Evolutionary conservation across 805 yeast genomes (phyloP).

Genomic region (Starmerella floricola): DNA sequence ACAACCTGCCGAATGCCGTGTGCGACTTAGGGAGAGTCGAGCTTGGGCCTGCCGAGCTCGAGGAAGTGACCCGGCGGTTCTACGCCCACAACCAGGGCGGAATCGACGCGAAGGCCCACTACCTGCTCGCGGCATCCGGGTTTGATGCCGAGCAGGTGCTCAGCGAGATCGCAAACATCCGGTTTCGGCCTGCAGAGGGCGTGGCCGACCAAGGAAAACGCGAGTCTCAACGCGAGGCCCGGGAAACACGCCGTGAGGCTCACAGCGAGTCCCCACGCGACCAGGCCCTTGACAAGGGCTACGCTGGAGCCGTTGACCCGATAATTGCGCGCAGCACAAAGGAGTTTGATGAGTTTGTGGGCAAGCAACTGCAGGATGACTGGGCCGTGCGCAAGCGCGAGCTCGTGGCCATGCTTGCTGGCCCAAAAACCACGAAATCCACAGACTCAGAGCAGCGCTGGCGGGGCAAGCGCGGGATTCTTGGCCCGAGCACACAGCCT

Average conservation of each 20-base stretch:
- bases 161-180: constrained; percentile 31
- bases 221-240: too few species aligned
- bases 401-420: constrained; percentile 59
- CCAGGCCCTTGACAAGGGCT: constrained; percentile 47
- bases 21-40: constrained; percentile 71
- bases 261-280: constrained; percentile 58
- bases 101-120: constrained; percentile 46
- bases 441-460: neutral
- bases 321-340: constrained; percentile 58
- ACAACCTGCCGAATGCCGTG: constrained; percentile 52
- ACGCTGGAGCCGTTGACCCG: constrained; percentile 58
- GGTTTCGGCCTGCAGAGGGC: constrained; percentile 1
- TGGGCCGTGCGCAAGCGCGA: constrained; percentile 73
- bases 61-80: constrained; percentile 32
- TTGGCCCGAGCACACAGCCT: constrained; percentile 8
- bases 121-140: constrained; percentile 80
- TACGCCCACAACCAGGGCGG: constrained; percentile 31
- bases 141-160: constrained; percentile 76
- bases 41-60: constrained; percentile 63
- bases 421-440: neutral
- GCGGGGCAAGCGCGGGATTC: constrained; percentile 1
- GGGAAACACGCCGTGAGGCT: neutral
- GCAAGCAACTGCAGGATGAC: constrained; percentile 60
- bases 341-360: constrained; percentile 72
- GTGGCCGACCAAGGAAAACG: too few species aligned